Conservation (phyloP, 1,284 basidiomycete genomes). For the Exobasidium rhododendri region DNA sequence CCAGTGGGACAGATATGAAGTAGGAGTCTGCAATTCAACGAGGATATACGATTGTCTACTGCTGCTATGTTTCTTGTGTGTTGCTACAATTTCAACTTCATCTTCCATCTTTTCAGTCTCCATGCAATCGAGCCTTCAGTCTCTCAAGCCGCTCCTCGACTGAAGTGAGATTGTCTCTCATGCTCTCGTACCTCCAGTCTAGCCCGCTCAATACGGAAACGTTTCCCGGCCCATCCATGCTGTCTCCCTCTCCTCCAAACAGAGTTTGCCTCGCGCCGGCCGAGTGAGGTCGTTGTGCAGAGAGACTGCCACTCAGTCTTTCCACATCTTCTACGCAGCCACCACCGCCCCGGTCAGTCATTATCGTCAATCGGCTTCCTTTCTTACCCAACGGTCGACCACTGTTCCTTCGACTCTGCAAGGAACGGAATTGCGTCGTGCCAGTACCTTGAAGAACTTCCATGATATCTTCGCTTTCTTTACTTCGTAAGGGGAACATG, state of each 20-base stretch:
- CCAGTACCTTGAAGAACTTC: background rate
- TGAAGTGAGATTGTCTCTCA: background rate
- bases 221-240: background rate
- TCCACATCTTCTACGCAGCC: background rate
- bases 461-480: background rate
- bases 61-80: no score
- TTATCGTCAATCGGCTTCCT: background rate
- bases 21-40: no score
- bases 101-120: background rate
- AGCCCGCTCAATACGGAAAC: background rate
- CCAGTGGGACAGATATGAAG: no score
- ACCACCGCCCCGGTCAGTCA: background rate
- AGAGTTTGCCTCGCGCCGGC: background rate
- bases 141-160: background rate
- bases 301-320: no score
- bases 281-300: no score
- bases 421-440: background rate
- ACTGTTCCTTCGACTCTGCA: background rate
- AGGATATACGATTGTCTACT: no score
- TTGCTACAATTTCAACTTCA: no score
- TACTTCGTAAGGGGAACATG: background rate
- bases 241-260: background rate
- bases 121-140: constrained; percentile 1
- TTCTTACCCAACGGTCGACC: background rate
- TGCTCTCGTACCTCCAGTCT: background rate